Evolutionary conservation across 805 yeast genomes (phyloP).

Genomic region (Candida xyloterini): DNA sequence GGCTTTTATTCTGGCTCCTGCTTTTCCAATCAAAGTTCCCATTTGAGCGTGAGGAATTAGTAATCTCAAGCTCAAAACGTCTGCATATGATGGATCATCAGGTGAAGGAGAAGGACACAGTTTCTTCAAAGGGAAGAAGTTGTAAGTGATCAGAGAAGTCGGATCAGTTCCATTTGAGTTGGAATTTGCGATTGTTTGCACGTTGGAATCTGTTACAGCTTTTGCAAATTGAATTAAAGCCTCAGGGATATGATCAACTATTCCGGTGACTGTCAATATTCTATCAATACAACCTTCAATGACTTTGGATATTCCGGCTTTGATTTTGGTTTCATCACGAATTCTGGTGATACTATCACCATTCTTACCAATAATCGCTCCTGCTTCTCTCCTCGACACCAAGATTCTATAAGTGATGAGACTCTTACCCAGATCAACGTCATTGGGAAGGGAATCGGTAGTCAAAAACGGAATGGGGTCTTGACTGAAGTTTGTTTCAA

Average conservation of each 20-base stretch:
- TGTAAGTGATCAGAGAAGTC: conserved; percentile 38
- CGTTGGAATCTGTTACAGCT: conserved; percentile 50
- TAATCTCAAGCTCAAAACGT: conserved; percentile 59
- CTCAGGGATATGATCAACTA: conserved; percentile 61
- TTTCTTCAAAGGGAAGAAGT: conserved; percentile 58
- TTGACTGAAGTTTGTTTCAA: conserved; percentile 30
- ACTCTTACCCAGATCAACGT: conserved; percentile 28
- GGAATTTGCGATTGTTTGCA: conserved; percentile 23
- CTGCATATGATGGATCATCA: conserved; percentile 50
- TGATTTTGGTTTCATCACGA: conserved; percentile 71
- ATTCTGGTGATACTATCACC: conserved; percentile 76
- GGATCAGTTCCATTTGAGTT: conserved; percentile 30
- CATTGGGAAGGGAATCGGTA: conserved; percentile 22
- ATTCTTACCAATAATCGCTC: conserved; percentile 82
- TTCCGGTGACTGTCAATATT: conserved; percentile 74
- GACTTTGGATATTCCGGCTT: conserved; percentile 83
- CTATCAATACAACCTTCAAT: conserved; percentile 80
- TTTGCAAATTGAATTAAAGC: conserved; percentile 71
- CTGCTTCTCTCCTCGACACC: conserved; percentile 83
- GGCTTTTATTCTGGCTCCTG: conserved; percentile 75
- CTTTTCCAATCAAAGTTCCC: conserved; percentile 86
- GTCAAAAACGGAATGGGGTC: conserved; percentile 12
- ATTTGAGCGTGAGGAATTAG: conserved; percentile 80
- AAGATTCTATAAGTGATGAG: conserved; percentile 50
- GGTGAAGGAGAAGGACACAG: conserved; percentile 50